Evolutionary conservation across 108 stramenopile species (phyloP).

Genomic region (Cyclotella sp.): DNA sequence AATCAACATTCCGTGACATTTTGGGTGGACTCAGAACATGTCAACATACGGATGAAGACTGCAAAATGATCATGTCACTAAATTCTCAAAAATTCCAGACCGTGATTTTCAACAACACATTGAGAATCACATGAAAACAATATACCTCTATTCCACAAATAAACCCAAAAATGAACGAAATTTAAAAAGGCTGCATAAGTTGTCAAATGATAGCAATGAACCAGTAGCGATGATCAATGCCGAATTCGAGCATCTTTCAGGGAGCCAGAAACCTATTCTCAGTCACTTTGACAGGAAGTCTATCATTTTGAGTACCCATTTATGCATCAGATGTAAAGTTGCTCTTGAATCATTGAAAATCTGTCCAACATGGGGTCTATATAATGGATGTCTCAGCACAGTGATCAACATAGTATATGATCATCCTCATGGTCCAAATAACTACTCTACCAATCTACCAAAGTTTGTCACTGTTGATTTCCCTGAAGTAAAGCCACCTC

Average conservation of each 20-base stretch:
- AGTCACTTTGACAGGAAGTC: neutral
- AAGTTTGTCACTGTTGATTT: neutral
- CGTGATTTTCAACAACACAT: neutral
- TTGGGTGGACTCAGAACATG: neutral
- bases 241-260: neutral
- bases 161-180: neutral
- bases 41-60: neutral
- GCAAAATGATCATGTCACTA: neutral
- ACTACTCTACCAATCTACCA: neutral
- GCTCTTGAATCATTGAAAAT: neutral
- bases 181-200: neutral
- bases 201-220: neutral
- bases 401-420: neutral
- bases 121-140: neutral
- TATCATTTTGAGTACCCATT: neutral
- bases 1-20: neutral
- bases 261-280: no score
- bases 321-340: neutral
- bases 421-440: neutral
- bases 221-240: neutral
- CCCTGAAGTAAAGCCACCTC: neutral
- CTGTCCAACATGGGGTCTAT: slow-evolving; percentile 4
- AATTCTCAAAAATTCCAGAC: neutral
- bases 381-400: neutral
- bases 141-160: neutral